phyloP scores from a whole-genome alignment of 192 early-diverging fungal species.

The Coemansia furcata region DNA sequence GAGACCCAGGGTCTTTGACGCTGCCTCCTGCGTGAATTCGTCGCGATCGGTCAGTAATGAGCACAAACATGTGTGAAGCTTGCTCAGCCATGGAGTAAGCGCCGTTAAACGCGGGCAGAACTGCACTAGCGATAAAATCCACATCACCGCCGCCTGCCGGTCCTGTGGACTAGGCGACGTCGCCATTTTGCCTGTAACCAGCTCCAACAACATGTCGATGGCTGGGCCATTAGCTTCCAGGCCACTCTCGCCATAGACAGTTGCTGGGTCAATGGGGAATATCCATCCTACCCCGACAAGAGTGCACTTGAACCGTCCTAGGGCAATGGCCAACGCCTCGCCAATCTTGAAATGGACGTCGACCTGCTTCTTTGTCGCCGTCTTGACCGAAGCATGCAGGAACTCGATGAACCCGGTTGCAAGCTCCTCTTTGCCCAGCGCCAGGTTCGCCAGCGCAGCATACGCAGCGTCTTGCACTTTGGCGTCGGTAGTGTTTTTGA shows the following conservation, averaged over 20 bases:
- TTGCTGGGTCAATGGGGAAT: conserved; percentile 21
- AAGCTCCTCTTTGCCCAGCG: conserved; percentile 40
- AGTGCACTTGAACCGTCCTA: conserved; percentile 38
- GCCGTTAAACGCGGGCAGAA: conserved; percentile 22
- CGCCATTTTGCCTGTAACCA: conserved; percentile 16
- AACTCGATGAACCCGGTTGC: conserved; percentile 38
- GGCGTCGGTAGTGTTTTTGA: conserved; percentile 65
- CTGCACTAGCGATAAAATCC: conserved; percentile 35
- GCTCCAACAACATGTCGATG: conserved; percentile 15
- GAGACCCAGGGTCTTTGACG: conserved; percentile 33
- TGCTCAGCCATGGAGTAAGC: conserved; percentile 52
- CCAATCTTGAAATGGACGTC: conserved; percentile 86
- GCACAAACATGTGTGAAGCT: conserved; percentile 77
- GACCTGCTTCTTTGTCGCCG: conserved; percentile 66
- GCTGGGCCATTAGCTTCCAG: conserved; percentile 16
- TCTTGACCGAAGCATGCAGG: conserved; percentile 58
- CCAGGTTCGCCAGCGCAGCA: conserved; percentile 66
- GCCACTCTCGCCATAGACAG: conserved; percentile 17
- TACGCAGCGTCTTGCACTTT: conserved; percentile 78
- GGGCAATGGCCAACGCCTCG: conserved; percentile 63
- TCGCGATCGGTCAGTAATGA: conserved; percentile 77
- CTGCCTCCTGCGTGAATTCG: conserved; percentile 52
- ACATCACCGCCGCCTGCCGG: conserved; percentile 39
- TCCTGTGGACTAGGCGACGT: conserved; percentile 31
- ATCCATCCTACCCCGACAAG: conserved; percentile 28